Conservation (phyloP, 2,329 filamentous ascomycete genomes). For the Stachybotrys elegans region DNA sequence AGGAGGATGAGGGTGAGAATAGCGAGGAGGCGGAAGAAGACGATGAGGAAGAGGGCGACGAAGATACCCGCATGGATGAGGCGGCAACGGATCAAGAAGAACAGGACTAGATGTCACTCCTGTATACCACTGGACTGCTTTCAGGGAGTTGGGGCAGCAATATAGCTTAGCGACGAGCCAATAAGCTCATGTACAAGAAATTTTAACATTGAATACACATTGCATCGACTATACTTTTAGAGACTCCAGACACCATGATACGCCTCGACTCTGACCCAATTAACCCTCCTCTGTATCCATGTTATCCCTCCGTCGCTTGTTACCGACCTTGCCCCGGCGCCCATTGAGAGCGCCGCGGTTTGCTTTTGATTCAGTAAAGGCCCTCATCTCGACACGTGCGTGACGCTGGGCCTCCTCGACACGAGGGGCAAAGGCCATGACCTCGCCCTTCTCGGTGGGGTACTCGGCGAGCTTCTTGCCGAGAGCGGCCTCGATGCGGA, state of each 20-base stretch:
- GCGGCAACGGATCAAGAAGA: neutral
- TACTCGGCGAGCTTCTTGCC: slow-evolving; percentile 72
- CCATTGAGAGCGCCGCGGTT: slow-evolving; percentile 41
- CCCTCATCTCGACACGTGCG: slow-evolving; percentile 77
- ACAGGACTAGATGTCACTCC: no score
- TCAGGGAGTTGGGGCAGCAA: no score
- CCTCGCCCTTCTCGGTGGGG: slow-evolving; percentile 70
- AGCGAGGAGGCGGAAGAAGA: neutral
- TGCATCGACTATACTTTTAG: no score
- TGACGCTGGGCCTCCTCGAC: slow-evolving; percentile 81
- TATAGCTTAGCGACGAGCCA: no score
- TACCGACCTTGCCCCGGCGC: slow-evolving; percentile 38
- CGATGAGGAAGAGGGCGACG: slow-evolving; percentile 2
- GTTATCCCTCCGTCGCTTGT: slow-evolving; percentile 43
- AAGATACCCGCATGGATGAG: slow-evolving; percentile 2
- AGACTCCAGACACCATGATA: no score
- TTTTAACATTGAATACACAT: no score
- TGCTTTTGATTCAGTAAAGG: slow-evolving; percentile 60
- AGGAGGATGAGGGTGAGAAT: slow-evolving; percentile 2
- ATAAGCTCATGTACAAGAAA: no score
- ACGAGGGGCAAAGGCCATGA: slow-evolving; percentile 72
- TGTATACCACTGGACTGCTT: no score
- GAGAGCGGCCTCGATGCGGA: slow-evolving; percentile 76
- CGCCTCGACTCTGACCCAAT: no score
- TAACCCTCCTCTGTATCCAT: slow-evolving; percentile 76